Base-by-base conservation (phyloP, 1,284 basidiomycete genomes). In the Puccinia triticina region DNA sequence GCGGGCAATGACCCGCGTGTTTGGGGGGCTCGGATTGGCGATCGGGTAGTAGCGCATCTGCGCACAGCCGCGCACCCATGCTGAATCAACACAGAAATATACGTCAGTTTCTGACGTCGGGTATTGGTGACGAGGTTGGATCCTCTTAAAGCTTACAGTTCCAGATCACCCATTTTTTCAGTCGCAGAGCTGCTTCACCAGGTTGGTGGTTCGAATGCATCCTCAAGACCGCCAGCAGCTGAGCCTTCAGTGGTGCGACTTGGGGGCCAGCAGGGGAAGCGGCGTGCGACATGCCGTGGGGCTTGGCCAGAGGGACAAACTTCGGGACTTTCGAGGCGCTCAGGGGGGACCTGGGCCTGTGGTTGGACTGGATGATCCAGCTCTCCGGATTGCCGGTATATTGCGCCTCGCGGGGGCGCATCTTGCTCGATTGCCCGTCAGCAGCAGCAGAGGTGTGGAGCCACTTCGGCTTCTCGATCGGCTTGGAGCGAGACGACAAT, bases 101-200 rank as follows among this genome's bases (percentile, higher is more conserved):
- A n/a, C n/a, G n/a, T n/a, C n/a, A n/a, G n/a, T n/a, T n/a, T n/a
- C n/a, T n/a, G n/a, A n/a, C n/a, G n/a, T n/a, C n/a, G n/a, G n/a
- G n/a, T n/a, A n/a, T n/a, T n/a, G n/a, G n/a, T n/a, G n/a, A n/a
- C n/a, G n/a, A n/a, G n/a, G n/a, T n/a, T n/a, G n/a, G n/a, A n/a
- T n/a, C n/a, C n/a, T n/a, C n/a, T n/a, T n/a, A n/a, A n/a, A n/a
- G 67, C 77, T 26, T 53, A 78, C 77, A 40, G 59, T 78, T 78
- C 77, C 77, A 78, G 21, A 78, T 34, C 18, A 78, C 77, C 77
- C 77, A 78, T 78, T 78, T 78, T 32, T 64, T 78, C 7, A 78
- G 40, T 66, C 48, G 67, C 23, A 78, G 34, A 21, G 64, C 46
- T 16, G 77, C 77, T 55, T 78, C 64, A 14, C 64, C 77, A 4